Evolutionary conservation across 2,329 filamentous ascomycete genomes (phyloP), one percentile per base, ranked within the genome.

Genomic region (Cadophora luteo-olivacea): DNA sequence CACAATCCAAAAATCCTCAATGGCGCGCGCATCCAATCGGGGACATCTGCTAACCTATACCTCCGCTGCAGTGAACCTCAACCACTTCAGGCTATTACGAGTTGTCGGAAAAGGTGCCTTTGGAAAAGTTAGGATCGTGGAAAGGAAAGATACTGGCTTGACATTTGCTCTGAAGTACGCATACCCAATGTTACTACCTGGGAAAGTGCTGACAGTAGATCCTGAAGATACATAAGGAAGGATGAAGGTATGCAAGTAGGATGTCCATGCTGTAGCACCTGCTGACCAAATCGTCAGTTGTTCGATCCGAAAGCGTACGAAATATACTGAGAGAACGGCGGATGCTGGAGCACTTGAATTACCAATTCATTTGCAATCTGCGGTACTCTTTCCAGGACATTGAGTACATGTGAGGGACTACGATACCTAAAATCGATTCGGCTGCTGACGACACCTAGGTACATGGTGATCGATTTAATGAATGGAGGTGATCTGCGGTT

Each of bases 301-400:
- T 99, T 75, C 93, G 95, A 78, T 97, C 94, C 71, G 96, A 98
- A 81, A 98, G 95, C 79, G 96, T 98, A 70, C 92, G 95, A 77
- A 99, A 99, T 80, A 99, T 99, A 75, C 96, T 99, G 78, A 91
- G 96, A 75, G 96, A 99, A 84, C 89, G 96, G 72, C 90, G 95
- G 79, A 99, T 99, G 96, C 88, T 99, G 78, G 94, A 99, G 82
- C 94, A 98, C 80, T 87, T 99, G 76, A 97, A 97, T 79, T 96
- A 99, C 78, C 94, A 95, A 32, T 99, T 98, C 80, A 92, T 99
- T 75, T 98, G 95, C 84, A 99, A 99, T 81, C 84, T 99, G 84
- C 92, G 96, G 77, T 99, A 98, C 83, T 97, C 94, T 82, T 99
- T 99, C 79, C 96, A 99, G 82, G 96, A 99, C 81, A 94, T 98